Percentiles rank a stretch among this genome's conserved stretches.
Conservation (phyloP, 768 basidiomycete genomes). For the Boletus rubroflammeus region DNA sequence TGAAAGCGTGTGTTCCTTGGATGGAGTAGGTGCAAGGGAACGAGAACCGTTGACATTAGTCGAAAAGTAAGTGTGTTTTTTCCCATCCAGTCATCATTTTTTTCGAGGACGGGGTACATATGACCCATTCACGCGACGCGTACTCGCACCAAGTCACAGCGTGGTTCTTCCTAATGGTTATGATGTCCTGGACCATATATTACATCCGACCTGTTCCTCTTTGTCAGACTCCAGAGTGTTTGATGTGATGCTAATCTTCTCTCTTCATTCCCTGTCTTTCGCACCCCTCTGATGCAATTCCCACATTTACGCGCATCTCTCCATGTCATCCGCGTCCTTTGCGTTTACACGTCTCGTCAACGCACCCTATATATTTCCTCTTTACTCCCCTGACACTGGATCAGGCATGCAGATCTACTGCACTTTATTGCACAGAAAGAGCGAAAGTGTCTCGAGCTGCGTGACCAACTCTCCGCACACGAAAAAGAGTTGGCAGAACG, state of each 20-base stretch:
- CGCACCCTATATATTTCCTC: neutral
- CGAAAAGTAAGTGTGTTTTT: constrained; percentile 55
- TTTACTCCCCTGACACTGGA: neutral
- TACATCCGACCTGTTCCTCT: neutral
- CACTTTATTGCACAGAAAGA: constrained; percentile 86
- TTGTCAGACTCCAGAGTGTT: neutral
- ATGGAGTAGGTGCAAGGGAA: constrained; percentile 9
- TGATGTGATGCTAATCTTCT: neutral
- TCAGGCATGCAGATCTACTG: constrained; percentile 76
- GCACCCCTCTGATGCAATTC: neutral
- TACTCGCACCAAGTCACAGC: neutral
- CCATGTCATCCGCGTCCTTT: no score
- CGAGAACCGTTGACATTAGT: constrained; percentile 57
- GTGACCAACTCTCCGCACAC: constrained; percentile 66
- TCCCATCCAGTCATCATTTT: neutral
- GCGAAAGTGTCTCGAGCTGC: constrained; percentile 75
- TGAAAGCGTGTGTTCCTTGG: constrained; percentile 18
- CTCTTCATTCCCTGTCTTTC: neutral
- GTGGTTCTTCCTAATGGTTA: neutral
- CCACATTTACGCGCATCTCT: neutral
- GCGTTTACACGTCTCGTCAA: neutral
- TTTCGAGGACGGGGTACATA: neutral
- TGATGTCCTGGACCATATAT: neutral
- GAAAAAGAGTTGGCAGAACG: constrained; percentile 69
- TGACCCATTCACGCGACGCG: neutral